Conservation (phyloP, 768 basidiomycete species). For the Pulveroboletus sp. region DNA sequence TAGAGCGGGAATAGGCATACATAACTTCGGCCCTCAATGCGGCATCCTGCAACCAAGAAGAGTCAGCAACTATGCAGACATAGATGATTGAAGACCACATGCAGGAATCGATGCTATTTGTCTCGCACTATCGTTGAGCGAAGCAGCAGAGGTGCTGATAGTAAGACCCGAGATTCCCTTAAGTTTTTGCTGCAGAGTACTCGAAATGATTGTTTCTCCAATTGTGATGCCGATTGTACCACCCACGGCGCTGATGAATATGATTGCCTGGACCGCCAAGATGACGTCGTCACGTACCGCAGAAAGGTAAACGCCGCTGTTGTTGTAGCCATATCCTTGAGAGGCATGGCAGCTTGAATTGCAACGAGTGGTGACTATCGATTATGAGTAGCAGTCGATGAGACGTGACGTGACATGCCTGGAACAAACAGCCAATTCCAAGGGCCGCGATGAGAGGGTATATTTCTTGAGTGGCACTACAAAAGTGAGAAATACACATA, state of each 20-base stretch:
- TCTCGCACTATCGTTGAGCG: constrained; percentile 47
- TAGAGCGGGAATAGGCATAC: constrained; percentile 36
- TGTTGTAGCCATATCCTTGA: constrained; percentile 41
- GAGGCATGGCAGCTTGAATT: constrained; percentile 46
- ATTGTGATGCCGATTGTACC: constrained; percentile 74
- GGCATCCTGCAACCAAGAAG: constrained; percentile 21
- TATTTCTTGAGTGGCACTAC: constrained; percentile 31
- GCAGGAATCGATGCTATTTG: constrained; percentile 36
- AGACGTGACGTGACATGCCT: constrained; percentile 10
- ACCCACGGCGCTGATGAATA: constrained; percentile 54
- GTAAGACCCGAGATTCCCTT: constrained; percentile 15
- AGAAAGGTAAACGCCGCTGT: constrained; percentile 37
- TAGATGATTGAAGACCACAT: constrained; percentile 2
- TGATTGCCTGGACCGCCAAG: neutral
- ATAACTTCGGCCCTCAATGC: constrained; percentile 30
- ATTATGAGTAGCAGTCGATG: neutral
- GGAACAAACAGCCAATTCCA: constrained; percentile 36
- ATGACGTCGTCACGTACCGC: constrained; percentile 16
- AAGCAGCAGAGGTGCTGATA: constrained; percentile 42
- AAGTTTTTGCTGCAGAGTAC: constrained; percentile 34
- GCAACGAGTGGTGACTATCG: constrained; percentile 31
- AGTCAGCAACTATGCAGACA: constrained; percentile 1
- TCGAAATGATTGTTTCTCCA: constrained; percentile 69
- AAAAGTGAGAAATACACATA: neutral
- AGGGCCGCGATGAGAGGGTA: constrained; percentile 32